Percentiles rank a stretch among this genome's conserved stretches.
Conservation (phyloP, 1,139 yeast genomes). For the Saccharomyces hybrid region DNA sequence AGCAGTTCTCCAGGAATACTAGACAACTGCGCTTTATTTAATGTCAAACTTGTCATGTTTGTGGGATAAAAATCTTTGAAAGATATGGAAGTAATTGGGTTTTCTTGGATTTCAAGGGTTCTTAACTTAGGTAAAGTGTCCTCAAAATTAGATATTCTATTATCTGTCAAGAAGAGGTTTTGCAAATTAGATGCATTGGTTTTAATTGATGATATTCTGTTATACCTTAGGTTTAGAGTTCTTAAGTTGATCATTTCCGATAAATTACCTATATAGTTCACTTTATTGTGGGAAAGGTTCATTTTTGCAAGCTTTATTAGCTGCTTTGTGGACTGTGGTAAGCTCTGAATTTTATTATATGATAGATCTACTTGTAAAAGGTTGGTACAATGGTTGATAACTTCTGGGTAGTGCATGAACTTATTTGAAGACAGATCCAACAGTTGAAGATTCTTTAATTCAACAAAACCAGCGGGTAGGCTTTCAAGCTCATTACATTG, state of each 20-base stretch:
- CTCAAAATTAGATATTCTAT: slow-evolving; percentile 63
- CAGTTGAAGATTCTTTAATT: slow-evolving; percentile 47
- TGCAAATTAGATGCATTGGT: slow-evolving; percentile 62
- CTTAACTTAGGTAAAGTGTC: slow-evolving; percentile 55
- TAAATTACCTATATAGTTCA: slow-evolving; percentile 45
- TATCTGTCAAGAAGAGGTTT: slow-evolving; percentile 68
- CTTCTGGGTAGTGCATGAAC: slow-evolving; percentile 59
- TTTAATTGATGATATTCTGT: slow-evolving; percentile 56
- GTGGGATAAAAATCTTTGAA: slow-evolving; percentile 51
- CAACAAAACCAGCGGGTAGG: slow-evolving; percentile 58
- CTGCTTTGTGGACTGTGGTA: slow-evolving; percentile 59
- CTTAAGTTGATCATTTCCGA: slow-evolving; percentile 49
- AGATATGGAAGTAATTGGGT: slow-evolving; percentile 72
- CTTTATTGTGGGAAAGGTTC: slow-evolving; percentile 66
- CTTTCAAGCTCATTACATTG: slow-evolving; percentile 65
- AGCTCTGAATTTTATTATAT: slow-evolving; percentile 56
- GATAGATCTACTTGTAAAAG: slow-evolving; percentile 71
- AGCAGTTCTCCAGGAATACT: slow-evolving; percentile 62
- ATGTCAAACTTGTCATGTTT: slow-evolving; percentile 62
- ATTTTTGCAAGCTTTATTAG: slow-evolving; percentile 57
- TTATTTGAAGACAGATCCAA: slow-evolving; percentile 78
- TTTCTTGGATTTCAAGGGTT: slow-evolving; percentile 52
- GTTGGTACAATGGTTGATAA: slow-evolving; percentile 53
- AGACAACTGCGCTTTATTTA: slow-evolving; percentile 76
- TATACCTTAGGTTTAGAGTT: slow-evolving; percentile 72